Percentiles rank a stretch among this genome's conserved stretches.
phyloP scores from a whole-genome alignment of 257 asterid genomes.

The Salvia rosmarinus region DNA sequence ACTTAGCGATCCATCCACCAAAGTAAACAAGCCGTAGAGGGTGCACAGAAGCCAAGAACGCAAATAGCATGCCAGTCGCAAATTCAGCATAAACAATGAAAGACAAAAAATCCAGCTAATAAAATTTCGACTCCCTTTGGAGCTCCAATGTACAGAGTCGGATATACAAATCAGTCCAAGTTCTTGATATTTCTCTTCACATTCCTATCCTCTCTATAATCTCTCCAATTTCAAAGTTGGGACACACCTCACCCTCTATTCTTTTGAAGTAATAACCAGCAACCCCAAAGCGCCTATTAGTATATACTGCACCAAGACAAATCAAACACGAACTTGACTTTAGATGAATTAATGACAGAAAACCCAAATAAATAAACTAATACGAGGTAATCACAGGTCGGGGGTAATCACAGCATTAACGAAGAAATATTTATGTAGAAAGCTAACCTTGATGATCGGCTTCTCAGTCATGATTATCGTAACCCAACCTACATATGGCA shows the following conservation, averaged over 20 bases:
- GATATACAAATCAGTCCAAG: slow-evolving; percentile 22
- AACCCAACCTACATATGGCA: slow-evolving; percentile 99
- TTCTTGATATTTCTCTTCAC: background rate
- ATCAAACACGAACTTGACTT: slow-evolving; percentile 17
- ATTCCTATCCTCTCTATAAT: too few relatives aligned
- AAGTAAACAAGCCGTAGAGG: too few relatives aligned
- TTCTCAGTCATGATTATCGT: slow-evolving; percentile 98
- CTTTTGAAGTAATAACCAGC: slow-evolving; percentile 17
- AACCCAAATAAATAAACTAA: background rate
- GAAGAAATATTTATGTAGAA: background rate
- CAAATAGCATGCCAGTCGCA: background rate
- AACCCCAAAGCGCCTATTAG: slow-evolving; percentile 90
- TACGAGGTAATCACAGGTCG: too few relatives aligned
- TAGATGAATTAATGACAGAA: background rate
- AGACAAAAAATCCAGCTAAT: slow-evolving; percentile 20
- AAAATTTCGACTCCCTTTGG: slow-evolving; percentile 1
- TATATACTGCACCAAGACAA: slow-evolving; percentile 66
- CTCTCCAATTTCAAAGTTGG: too few relatives aligned
- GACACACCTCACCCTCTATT: too few relatives aligned
- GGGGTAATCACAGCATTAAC: background rate
- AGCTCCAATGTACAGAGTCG: slow-evolving; percentile 32
- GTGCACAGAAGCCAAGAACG: too few relatives aligned
- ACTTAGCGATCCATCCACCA: too few relatives aligned
- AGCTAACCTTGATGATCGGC: slow-evolving; percentile 86
- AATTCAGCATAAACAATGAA: slow-evolving; percentile 5